Conservation (phyloP, 805 yeast species). For the Lipomyces starkeyi region DNA sequence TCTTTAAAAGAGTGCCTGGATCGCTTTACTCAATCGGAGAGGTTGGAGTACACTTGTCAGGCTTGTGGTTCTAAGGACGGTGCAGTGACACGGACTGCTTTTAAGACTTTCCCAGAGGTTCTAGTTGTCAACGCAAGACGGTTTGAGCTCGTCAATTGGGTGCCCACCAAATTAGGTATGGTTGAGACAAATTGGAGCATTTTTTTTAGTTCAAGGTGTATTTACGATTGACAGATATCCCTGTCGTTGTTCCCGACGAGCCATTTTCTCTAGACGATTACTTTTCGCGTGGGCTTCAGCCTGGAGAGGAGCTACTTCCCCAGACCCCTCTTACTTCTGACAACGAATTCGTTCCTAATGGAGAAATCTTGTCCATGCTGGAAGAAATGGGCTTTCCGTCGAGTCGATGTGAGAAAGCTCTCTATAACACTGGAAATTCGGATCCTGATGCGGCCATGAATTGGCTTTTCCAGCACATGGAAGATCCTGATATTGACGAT, state of each 20-base stretch:
- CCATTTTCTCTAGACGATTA: constrained; percentile 54
- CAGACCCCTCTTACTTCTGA: constrained; percentile 43
- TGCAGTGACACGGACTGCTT: constrained; percentile 54
- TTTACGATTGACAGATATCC: constrained; percentile 55
- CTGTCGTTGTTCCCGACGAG: constrained; percentile 59
- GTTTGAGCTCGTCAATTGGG: constrained; percentile 86
- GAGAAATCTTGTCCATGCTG: constrained; percentile 59
- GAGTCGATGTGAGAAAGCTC: constrained; percentile 66
- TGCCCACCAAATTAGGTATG: constrained; percentile 68
- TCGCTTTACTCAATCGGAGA: constrained; percentile 55
- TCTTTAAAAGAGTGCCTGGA: constrained; percentile 58
- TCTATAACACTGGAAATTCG: constrained; percentile 72
- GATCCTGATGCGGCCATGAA: constrained; percentile 78
- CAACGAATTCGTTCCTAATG: constrained; percentile 59
- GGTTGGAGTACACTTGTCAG: constrained; percentile 68
- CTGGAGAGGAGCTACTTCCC: constrained; percentile 51
- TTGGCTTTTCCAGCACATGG: constrained; percentile 90
- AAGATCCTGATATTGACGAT: constrained; percentile 76
- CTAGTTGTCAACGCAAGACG: constrained; percentile 77
- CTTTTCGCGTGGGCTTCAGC: constrained; percentile 51
- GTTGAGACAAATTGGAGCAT: background rate
- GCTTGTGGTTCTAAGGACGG: constrained; percentile 51
- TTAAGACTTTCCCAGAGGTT: constrained; percentile 71
- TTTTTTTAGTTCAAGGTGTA: background rate
- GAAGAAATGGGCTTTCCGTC: constrained; percentile 88